These are phyloP conservation scores for Bolboschoenoplectus hybrid DNA, from an alignment of 202 grass and related monocot genomes.

Conservation along the genomic window DNA sequence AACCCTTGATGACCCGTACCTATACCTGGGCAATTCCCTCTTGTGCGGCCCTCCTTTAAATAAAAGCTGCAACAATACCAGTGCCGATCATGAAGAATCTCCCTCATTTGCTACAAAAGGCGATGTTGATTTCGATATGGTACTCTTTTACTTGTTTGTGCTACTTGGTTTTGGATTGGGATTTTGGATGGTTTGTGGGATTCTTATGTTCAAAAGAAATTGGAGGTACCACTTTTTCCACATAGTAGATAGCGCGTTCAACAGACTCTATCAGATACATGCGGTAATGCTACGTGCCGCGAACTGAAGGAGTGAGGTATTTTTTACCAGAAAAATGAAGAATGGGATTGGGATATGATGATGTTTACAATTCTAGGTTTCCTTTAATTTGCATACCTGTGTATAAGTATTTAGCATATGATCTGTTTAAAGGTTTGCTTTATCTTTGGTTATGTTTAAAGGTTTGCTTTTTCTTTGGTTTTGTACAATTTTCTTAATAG, in stretches of 20 bases:
- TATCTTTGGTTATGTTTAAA: no score
- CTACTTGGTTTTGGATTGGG: slow-evolving; percentile 39
- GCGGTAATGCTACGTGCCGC: no score
- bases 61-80: slow-evolving; percentile 20
- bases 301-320: no score
- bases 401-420: no score
- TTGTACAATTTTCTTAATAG: no score
- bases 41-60: slow-evolving; percentile 44
- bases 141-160: neutral
- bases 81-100: neutral
- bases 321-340: no score
- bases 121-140: neutral
- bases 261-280: no score
- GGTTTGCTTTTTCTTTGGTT: no score
- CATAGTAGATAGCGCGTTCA: neutral
- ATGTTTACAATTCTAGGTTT: no score
- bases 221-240: slow-evolving; percentile 42
- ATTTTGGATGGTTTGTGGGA: slow-evolving; percentile 53
- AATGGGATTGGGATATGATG: no score
- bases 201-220: slow-evolving; percentile 32
- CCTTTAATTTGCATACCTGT: no score
- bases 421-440: no score
- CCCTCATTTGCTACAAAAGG: neutral
- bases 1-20: slow-evolving; percentile 39
- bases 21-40: slow-evolving; percentile 45